Base-by-base conservation (phyloP, 140 eudicot species). In the Cichorium intybus region DNA sequence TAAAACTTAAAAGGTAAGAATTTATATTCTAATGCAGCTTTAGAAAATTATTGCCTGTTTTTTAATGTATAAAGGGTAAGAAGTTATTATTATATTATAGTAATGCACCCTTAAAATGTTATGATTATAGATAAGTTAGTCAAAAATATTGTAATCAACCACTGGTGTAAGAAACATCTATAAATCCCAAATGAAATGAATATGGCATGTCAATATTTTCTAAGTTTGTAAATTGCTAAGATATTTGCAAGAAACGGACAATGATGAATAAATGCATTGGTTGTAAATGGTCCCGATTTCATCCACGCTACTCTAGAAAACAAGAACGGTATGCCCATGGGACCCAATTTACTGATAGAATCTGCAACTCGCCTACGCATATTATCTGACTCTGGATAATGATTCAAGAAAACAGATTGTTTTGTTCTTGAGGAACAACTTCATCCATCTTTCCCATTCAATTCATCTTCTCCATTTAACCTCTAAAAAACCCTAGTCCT, bases 371-470 rank as follows among this genome's bases (percentile, higher is more conserved):
- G 17, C 47, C 17, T 33, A 71, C 56, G 55, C 84, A 69, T 10
- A 71, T 80, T 47, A 76, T 81, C 79, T 65, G 70, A 24, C 62
- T 76, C 74, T 17, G 74, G 82, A 76, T 81, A 81, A 81, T 69
- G 53, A 56, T 49, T 81, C 63, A 61, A 54, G 3, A 51, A 53
- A 35, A 12, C 3, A 14, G 3, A 12, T 12, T 24, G 46, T 34
- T 49, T 12, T 24, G 46, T 34, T 49, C 24, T 45, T 39, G 4
- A 18, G 4, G 61, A 79, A 23, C 24, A 45, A 28, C 46, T 20
- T 35, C 17, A 16, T 15, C 43, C 64, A 21, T 60, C 70, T 39
- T 48, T 33, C 47, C 62, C 69, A 37, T 61, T 60, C 10, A 61
- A 49, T n/a, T n/a, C n/a, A n/a, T n/a, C n/a, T n/a, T n/a, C n/a